Conservation (phyloP, 164 flowering plant genomes). For the Piper longum region DNA sequence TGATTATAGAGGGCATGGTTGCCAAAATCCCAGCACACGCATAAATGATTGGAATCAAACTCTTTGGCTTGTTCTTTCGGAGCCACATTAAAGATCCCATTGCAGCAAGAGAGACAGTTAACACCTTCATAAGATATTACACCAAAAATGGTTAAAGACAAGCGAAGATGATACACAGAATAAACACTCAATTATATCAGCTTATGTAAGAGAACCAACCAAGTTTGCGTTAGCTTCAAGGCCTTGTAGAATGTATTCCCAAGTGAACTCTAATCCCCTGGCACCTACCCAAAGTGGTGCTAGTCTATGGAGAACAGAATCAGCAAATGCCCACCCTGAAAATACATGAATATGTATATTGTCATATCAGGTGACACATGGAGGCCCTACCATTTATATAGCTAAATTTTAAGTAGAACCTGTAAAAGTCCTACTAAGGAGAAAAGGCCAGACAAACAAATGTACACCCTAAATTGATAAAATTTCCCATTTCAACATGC, state of each 20-base stretch:
- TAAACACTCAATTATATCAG: too few relatives aligned
- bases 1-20: constrained; percentile 89
- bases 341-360: constrained; percentile 2
- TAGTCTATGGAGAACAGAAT: constrained; percentile 85
- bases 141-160: not conserved
- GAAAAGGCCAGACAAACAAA: too few relatives aligned
- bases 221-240: constrained; percentile 96
- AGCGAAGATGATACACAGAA: not conserved
- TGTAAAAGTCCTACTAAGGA: too few relatives aligned
- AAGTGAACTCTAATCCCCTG: constrained; percentile 91
- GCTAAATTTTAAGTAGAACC: too few relatives aligned
- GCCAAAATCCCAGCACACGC: constrained; percentile 78
- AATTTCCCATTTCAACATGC: too few relatives aligned
- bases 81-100: constrained; percentile 98
- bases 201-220: constrained; percentile 23
- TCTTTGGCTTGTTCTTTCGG: constrained; percentile 84
- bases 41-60: constrained; percentile 82
- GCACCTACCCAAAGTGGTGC: constrained; percentile 99
- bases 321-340: constrained; percentile 99
- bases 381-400: too few relatives aligned
- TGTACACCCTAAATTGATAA: too few relatives aligned
- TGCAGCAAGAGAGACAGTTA: constrained; percentile 87
- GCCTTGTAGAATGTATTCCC: constrained; percentile 94
- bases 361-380: too few relatives aligned
- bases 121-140: constrained; percentile 24